These are phyloP conservation scores for Aegilops speltoides DNA, from an alignment of 176 grass and related monocot genomes.

Conservation along the genomic window DNA sequence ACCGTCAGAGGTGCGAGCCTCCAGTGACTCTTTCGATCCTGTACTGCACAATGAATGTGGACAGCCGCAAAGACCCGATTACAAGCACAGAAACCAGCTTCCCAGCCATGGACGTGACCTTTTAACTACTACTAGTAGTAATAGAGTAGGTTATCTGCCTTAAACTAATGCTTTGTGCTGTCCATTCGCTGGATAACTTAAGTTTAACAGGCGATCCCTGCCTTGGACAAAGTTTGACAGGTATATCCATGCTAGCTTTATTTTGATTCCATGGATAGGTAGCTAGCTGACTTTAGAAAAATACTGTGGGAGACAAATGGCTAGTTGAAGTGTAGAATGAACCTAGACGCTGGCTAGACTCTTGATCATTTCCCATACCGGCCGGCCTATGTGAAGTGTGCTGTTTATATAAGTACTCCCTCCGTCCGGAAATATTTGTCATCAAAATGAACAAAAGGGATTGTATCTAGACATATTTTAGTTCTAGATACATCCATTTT, in stretches of 20 bases:
- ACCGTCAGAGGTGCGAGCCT: neutral
- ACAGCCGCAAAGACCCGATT: neutral
- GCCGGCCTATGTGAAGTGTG: neutral
- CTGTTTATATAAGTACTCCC: too few species aligned
- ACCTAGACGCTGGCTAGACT: neutral
- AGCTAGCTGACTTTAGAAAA: neutral
- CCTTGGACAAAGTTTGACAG: neutral
- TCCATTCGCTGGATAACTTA: neutral
- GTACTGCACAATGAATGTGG: neutral
- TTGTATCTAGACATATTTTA: too few species aligned
- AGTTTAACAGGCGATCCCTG: neutral
- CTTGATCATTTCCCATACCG: neutral
- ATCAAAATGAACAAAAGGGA: too few species aligned
- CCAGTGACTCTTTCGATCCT: neutral
- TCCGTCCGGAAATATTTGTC: too few species aligned
- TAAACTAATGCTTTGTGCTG: slow-evolving; percentile 4
- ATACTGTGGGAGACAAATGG: neutral
- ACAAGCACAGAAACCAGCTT: neutral
- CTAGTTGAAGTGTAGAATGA: neutral
- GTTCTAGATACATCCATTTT: too few species aligned
- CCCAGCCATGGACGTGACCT: neutral
- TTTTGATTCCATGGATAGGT: neutral
- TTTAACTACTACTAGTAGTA: neutral
- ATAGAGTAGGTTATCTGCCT: neutral
- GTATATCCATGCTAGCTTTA: neutral